Conservation (phyloP, 352 stramenopile species). For the Pythium monospermum region DNA sequence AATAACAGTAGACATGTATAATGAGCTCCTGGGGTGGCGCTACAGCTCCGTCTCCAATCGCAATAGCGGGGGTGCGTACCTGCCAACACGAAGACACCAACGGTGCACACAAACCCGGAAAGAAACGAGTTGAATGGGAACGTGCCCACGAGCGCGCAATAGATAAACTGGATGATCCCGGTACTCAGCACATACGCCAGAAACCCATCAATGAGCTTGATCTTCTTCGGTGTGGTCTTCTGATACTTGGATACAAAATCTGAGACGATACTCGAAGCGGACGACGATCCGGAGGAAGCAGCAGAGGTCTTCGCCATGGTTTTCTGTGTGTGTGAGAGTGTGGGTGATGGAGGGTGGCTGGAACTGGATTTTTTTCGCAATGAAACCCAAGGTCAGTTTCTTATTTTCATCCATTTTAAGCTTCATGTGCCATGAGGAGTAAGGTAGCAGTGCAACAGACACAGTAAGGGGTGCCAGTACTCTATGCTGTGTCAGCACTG, state of each 20-base stretch:
- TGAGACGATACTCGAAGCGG: constrained; percentile 36
- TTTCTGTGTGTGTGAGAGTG: too few relatives aligned
- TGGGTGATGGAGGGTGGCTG: neutral
- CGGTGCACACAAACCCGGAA: constrained; percentile 85
- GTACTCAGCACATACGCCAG: constrained; percentile 86
- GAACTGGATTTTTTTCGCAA: too few relatives aligned
- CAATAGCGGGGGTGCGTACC: too few relatives aligned
- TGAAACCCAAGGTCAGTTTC: too few relatives aligned
- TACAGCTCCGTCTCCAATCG: too few relatives aligned
- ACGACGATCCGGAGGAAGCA: constrained; percentile 25
- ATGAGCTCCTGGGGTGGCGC: too few relatives aligned
- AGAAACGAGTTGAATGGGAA: constrained; percentile 94
- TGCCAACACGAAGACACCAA: constrained; percentile 88
- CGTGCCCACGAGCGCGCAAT: constrained; percentile 85
- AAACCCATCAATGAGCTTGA: constrained; percentile 90
- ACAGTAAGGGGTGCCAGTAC: too few relatives aligned
- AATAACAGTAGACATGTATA: neutral
- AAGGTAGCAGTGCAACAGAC: too few relatives aligned
- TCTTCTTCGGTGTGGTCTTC: constrained; percentile 83
- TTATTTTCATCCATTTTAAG: too few relatives aligned
- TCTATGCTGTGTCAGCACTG: too few relatives aligned
- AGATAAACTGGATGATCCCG: constrained; percentile 89
- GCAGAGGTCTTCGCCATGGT: constrained; percentile 31
- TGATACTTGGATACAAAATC: constrained; percentile 74
- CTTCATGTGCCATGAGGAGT: too few relatives aligned